Conservation (phyloP, 257 asterid genomes). For the Solanum peruvianum region DNA sequence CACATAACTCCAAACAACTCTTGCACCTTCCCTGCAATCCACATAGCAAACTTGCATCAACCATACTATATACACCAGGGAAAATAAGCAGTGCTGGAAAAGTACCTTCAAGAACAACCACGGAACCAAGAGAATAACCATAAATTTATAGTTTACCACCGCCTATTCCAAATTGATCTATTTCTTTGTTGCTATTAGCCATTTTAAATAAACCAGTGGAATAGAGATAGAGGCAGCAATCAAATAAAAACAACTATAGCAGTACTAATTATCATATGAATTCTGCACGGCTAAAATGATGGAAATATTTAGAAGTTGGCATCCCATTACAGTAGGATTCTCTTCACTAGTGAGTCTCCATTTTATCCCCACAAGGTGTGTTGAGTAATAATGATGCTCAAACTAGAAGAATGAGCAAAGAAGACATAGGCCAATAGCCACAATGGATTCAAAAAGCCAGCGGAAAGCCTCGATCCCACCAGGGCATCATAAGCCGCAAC, state of each 20-base stretch:
- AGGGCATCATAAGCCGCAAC: background rate
- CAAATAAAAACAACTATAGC: background rate
- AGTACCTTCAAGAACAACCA: background rate
- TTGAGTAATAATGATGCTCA: background rate
- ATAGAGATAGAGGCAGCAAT: background rate
- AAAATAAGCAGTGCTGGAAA: background rate
- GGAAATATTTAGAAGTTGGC: background rate
- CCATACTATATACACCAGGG: background rate
- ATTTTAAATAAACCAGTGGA: background rate
- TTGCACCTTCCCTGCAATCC: constrained; percentile 83
- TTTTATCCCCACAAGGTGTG: background rate
- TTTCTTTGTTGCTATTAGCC: background rate
- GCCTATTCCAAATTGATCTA: background rate
- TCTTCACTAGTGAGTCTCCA: background rate
- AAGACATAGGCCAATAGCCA: background rate
- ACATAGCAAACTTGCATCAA: constrained; percentile 1
- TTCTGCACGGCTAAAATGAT: background rate
- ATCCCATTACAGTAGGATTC: background rate
- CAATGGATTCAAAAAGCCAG: background rate
- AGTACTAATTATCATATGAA: background rate
- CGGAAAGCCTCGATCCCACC: background rate
- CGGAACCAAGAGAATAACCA: background rate
- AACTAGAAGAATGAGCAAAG: background rate
- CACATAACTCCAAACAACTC: constrained; percentile 89
- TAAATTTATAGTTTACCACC: background rate